These are phyloP conservation scores for Endocladia muricata DNA, from an alignment of 31 red algal genomes.

Conservation along the genomic window DNA sequence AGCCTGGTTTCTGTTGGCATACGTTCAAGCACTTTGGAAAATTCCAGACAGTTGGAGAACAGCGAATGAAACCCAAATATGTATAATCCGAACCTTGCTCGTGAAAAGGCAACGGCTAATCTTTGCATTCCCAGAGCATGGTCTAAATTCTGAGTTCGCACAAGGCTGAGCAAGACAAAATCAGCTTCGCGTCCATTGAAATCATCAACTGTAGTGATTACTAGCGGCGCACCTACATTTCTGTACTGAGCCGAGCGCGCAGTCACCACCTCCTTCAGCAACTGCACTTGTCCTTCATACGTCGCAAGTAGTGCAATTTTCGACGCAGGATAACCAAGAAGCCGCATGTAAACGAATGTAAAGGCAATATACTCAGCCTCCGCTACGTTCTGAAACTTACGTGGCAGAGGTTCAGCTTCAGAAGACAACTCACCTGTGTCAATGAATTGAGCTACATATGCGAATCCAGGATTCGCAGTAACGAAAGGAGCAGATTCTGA, in stretches of 20 bases:
- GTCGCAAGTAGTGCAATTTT: neutral
- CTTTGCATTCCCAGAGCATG: constrained; percentile 1
- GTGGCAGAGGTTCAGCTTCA: constrained; percentile 6
- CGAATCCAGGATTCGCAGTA: constrained; percentile 7
- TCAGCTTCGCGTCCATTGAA: constrained; percentile 4
- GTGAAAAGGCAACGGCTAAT: constrained; percentile 4
- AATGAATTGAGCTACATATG: neutral
- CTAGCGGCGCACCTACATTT: neutral
- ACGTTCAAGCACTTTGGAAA: neutral
- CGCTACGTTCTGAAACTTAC: constrained; percentile 6
- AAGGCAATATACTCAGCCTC: constrained; percentile 17
- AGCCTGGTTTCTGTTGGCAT: neutral
- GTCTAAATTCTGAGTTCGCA: neutral
- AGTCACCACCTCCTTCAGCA: constrained; percentile 7
- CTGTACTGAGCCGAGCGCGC: neutral
- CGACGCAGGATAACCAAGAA: neutral
- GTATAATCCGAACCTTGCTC: constrained; percentile 11
- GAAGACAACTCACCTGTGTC: constrained; percentile 5
- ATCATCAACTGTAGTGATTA: neutral
- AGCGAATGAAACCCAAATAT: neutral
- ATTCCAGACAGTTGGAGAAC: neutral
- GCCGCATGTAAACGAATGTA: constrained; percentile 21
- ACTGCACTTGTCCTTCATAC: constrained; percentile 9
- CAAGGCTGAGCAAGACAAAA: constrained; percentile 14
- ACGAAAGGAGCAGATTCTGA: neutral